phyloP scores from a whole-genome alignment of 495 filamentous ascomycete species.

The Talaromyces adpressus region DNA sequence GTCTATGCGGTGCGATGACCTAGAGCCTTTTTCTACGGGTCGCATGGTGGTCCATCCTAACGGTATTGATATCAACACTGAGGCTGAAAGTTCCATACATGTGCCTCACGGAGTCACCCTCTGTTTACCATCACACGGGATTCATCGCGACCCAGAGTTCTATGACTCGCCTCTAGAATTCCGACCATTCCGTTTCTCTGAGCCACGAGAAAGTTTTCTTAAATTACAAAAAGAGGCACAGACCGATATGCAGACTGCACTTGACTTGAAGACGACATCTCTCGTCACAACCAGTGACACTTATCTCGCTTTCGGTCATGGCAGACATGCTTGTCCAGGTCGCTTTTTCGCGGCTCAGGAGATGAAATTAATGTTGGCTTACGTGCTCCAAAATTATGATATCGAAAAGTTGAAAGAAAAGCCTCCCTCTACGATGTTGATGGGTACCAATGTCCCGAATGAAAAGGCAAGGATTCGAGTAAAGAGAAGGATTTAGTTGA shows the following conservation, averaged over 20 bases:
- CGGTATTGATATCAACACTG: slow-evolving; percentile 13
- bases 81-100: background rate
- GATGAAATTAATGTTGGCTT: slow-evolving; percentile 40
- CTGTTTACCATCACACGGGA: slow-evolving; percentile 15
- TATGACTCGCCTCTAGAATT: slow-evolving; percentile 9
- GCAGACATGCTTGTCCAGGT: slow-evolving; percentile 37
- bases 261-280: background rate
- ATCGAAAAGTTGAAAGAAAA: background rate
- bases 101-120: slow-evolving; percentile 22
- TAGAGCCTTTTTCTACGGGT: slow-evolving; percentile 18
- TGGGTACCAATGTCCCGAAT: background rate
- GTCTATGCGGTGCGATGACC: slow-evolving; percentile 23
- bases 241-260: background rate
- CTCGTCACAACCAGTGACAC: slow-evolving; percentile 27
- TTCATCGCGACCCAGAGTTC: slow-evolving; percentile 19
- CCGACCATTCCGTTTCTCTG: background rate
- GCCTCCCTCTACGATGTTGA: background rate
- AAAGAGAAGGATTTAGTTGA: background rate
- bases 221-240: background rate
- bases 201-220: background rate
- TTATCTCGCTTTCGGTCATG: slow-evolving; percentile 24
- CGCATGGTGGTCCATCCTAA: slow-evolving; percentile 17
- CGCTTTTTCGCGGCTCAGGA: slow-evolving; percentile 45
- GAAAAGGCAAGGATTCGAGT: background rate
- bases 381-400: slow-evolving; percentile 32